Base-by-base conservation (phyloP, 768 basidiomycete species). In the Sarcodon aspratus region DNA sequence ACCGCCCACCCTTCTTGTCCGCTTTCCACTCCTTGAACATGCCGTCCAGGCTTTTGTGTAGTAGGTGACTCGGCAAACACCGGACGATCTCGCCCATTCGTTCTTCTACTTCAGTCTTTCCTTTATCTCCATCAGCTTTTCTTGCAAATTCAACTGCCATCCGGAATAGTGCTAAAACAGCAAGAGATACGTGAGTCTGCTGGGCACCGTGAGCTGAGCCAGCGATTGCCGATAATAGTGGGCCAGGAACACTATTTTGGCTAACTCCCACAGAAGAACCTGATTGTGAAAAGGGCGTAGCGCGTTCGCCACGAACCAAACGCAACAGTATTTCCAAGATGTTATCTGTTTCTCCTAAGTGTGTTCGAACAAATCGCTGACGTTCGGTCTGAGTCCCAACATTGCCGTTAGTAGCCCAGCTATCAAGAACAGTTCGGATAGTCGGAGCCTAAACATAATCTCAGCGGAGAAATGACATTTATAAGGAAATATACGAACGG, bases 131-230 rank as follows among this genome's bases (percentile, higher is more conserved):
- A 18, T 61, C 63, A 33, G 82, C 82, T 59, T 81, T 83, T 61
- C 74, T 70, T 6, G 91, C 92, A 60, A 83, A 92, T 55, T 92
- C 90, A 45, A 82, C 69, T 6, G 85, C 71, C 70, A 97, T 78
- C 21, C 86, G 75, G 68, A 91, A 92, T 64, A 98, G 78, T 11
- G 93, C 91, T 46, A 98, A 71, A 9, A 98, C 87, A 8, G 94
- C 93, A 33, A 98, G 76, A 8, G 90, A 90, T 18, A 95, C 86
- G 55, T 94, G 93, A 1, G 93, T 97, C 67, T 99, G 95, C 58
- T 94, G 89, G 36, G 79, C 72, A 15, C 81, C 82, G 58, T 92
- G 89, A 10, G 87, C 78, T 3, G 89, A 86, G 37, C 80, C 79
- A n/a, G 76, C 79, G 45, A 89, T 69, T 34, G 85, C 86, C 42